Percentiles rank a stretch among this genome's conserved stretches.
Conservation (phyloP, 1,139 yeast genomes). For the Blastobotrys serpentis region DNA sequence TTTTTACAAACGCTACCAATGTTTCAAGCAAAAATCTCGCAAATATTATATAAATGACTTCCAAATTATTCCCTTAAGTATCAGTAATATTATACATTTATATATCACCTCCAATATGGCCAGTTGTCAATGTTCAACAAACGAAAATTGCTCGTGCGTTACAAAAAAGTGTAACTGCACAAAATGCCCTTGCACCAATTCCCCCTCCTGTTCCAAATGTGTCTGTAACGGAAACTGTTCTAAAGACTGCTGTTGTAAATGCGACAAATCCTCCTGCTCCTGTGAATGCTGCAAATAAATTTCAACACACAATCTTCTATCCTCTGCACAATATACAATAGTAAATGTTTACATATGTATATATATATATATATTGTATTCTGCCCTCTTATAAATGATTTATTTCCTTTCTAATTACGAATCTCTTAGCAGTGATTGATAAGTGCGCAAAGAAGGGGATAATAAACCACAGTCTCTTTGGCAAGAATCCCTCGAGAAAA, state of each 20-base stretch:
- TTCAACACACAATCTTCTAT: too few relatives aligned
- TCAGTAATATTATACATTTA: too few relatives aligned
- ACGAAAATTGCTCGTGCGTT: not conserved
- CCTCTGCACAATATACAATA: not conserved
- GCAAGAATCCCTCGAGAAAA: too few relatives aligned
- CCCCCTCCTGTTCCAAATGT: not conserved
- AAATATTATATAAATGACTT: not conserved
- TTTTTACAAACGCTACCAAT: too few relatives aligned
- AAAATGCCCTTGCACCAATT: not conserved
- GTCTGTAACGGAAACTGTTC: not conserved
- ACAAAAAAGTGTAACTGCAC: not conserved
- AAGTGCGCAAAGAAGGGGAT: too few relatives aligned
- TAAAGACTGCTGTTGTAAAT: not conserved
- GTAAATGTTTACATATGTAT: too few relatives aligned
- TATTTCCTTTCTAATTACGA: too few relatives aligned
- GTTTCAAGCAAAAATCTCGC: not conserved
- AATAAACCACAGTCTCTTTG: too few relatives aligned
- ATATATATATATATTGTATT: too few relatives aligned
- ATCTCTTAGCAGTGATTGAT: too few relatives aligned
- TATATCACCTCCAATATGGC: constrained; percentile 1
- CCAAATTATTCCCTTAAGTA: too few relatives aligned
- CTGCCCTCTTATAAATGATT: too few relatives aligned
- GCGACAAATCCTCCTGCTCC: not conserved
- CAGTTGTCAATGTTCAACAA: not conserved
- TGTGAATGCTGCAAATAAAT: not conserved